These are phyloP conservation scores for Magnaporthales sp. DNA, from an alignment of 2,329 filamentous ascomycete genomes.

Conservation along the genomic window DNA sequence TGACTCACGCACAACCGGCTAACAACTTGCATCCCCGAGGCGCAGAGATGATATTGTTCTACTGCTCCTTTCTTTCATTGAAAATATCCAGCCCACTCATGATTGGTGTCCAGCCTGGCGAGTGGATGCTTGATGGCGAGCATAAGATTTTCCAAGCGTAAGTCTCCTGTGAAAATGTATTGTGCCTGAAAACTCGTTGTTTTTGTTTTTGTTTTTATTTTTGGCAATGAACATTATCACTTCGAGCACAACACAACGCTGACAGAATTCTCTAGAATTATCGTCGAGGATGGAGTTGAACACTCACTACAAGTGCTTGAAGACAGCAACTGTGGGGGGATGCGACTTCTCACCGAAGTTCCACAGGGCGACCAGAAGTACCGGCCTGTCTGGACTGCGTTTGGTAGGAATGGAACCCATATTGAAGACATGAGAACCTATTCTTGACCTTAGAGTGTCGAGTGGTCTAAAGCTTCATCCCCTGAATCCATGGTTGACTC, in stretches of 20 bases:
- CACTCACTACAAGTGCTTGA: slow-evolving; percentile 46
- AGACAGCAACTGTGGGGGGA: slow-evolving; percentile 35
- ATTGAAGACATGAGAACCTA: no score
- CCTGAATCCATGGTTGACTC: no score
- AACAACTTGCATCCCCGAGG: not conserved
- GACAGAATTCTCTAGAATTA: slow-evolving; percentile 31
- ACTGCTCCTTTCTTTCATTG: slow-evolving; percentile 48
- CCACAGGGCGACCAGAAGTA: slow-evolving; percentile 43
- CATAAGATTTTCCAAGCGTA: slow-evolving; percentile 47
- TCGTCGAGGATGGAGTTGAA: slow-evolving; percentile 44
- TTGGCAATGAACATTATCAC: no score
- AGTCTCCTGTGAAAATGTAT: not conserved
- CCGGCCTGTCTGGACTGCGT: slow-evolving; percentile 57
- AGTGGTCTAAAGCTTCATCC: no score
- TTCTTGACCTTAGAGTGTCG: no score
- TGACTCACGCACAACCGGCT: not conserved
- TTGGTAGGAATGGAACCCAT: slow-evolving; percentile 35
- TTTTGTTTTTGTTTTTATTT: no score
- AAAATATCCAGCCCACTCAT: slow-evolving; percentile 42
- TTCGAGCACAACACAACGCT: not conserved
- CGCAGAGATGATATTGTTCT: slow-evolving; percentile 50
- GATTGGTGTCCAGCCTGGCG: slow-evolving; percentile 28
- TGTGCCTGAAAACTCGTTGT: not conserved
- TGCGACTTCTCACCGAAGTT: slow-evolving; percentile 48
- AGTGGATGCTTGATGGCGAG: slow-evolving; percentile 40